phyloP scores from a whole-genome alignment of 2,329 filamentous ascomycete genomes.

The Knoxdaviesia proteae region DNA sequence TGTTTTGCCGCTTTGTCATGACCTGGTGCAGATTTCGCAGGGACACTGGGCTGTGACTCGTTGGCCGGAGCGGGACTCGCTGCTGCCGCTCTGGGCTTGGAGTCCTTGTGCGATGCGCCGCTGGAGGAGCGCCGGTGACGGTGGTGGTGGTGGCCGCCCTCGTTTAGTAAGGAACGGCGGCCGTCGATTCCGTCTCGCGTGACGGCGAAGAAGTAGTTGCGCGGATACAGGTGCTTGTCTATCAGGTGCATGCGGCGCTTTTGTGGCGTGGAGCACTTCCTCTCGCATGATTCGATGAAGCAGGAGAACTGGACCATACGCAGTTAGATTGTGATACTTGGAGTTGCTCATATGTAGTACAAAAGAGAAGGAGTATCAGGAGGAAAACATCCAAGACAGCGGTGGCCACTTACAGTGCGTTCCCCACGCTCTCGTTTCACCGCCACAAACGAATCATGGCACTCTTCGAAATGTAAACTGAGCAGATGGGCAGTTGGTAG shows the following conservation, averaged over 20 bases:
- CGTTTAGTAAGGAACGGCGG: constrained; percentile 54
- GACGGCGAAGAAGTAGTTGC: constrained; percentile 71
- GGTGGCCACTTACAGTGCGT: constrained; percentile 44
- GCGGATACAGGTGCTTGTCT: constrained; percentile 84
- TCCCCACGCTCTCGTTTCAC: constrained; percentile 60
- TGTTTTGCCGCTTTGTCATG: constrained; percentile 1
- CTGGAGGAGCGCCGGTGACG: constrained; percentile 27
- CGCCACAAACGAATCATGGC: constrained; percentile 62
- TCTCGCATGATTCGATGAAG: constrained; percentile 74
- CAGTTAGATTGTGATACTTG: constrained; percentile 4
- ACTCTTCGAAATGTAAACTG: constrained; percentile 70
- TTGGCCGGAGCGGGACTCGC: too few relatives aligned
- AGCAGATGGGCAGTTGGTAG: constrained; percentile 72
- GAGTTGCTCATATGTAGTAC: not conserved
- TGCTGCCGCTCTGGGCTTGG: constrained; percentile 3
- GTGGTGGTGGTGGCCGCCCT: constrained; percentile 24
- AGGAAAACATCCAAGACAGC: not conserved
- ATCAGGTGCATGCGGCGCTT: constrained; percentile 79
- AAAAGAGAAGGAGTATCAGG: not conserved
- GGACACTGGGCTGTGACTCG: too few relatives aligned
- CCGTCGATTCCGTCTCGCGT: constrained; percentile 81
- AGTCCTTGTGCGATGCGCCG: constrained; percentile 13
- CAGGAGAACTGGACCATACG: constrained; percentile 46
- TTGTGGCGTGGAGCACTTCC: constrained; percentile 61
- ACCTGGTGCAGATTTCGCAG: constrained; percentile 2